Percentiles rank a stretch among this genome's conserved stretches.
Conservation (phyloP, 1,284 basidiomycete genomes). For the Ustilago bromivora region DNA sequence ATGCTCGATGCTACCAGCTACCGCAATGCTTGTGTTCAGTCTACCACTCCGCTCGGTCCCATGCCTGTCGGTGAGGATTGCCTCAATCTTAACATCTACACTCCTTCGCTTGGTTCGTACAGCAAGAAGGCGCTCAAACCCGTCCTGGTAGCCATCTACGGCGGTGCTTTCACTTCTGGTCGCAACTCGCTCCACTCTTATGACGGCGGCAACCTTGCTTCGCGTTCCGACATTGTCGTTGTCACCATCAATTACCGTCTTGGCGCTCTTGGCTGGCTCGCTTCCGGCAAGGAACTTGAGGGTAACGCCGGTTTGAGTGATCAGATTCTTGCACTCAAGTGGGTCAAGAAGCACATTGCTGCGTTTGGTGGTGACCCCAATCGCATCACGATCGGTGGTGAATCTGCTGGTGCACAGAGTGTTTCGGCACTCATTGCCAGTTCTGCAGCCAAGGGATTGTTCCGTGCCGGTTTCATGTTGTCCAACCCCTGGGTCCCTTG, state of each 20-base stretch:
- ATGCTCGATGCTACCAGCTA: conserved; percentile 41
- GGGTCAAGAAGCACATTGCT: conserved; percentile 74
- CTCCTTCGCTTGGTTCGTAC: conserved; percentile 69
- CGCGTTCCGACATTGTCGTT: conserved; percentile 73
- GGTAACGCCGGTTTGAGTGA: conserved; percentile 64
- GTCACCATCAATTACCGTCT: conserved; percentile 75
- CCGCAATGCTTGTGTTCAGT: conserved; percentile 39
- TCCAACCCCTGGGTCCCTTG: conserved; percentile 49
- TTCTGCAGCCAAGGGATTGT: conserved; percentile 30
- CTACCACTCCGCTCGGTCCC: conserved; percentile 16
- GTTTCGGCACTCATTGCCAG: conserved; percentile 33
- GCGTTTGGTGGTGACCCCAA: conserved; percentile 78
- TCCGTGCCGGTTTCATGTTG: conserved; percentile 32
- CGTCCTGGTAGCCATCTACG: conserved; percentile 74
- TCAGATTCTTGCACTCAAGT: conserved; percentile 69
- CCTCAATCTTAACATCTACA: conserved; percentile 75
- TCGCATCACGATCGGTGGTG: conserved; percentile 84
- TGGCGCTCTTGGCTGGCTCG: conserved; percentile 55
- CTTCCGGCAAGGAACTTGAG: conserved; percentile 32
- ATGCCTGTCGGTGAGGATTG: conserved; percentile 71
- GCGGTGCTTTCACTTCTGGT: conserved; percentile 70
- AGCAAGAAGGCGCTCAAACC: conserved; percentile 71
- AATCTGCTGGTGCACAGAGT: conserved; percentile 80
- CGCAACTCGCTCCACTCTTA: conserved; percentile 70
- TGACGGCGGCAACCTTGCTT: conserved; percentile 72